Evolutionary conservation across 2,329 filamentous ascomycete genomes (phyloP).

Genomic region (Colletotrichum chrysophilum): DNA sequence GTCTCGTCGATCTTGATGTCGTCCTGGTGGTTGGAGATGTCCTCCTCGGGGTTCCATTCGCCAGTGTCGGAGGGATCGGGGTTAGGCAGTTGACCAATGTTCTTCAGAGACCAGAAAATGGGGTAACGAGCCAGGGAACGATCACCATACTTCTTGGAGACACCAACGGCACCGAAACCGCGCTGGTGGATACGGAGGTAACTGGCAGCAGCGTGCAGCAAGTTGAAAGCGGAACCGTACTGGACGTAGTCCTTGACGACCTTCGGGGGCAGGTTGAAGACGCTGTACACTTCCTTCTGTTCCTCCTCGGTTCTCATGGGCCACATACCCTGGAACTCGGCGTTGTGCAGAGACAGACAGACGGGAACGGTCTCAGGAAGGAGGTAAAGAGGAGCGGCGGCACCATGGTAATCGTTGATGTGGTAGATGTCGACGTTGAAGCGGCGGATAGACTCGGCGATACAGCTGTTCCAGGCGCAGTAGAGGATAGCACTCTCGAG

Average conservation of each 20-base stretch:
- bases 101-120: constrained; percentile 71
- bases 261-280: constrained; percentile 66
- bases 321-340: constrained; percentile 74
- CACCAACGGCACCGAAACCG: constrained; percentile 71
- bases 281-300: constrained; percentile 65
- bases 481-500: constrained; percentile 72
- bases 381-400: constrained; percentile 67
- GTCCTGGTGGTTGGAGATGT: constrained; percentile 43
- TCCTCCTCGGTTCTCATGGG: constrained; percentile 68
- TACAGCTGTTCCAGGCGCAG: constrained; percentile 74
- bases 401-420: constrained; percentile 70
- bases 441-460: constrained; percentile 65
- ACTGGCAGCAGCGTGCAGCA: constrained; percentile 69
- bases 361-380: constrained; percentile 66
- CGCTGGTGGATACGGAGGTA: constrained; percentile 71
- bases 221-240: constrained; percentile 73
- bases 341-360: constrained; percentile 71
- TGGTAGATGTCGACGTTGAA: constrained; percentile 71
- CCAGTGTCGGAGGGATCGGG: constrained; percentile 70
- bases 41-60: constrained; percentile 59
- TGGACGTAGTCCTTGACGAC: constrained; percentile 67
- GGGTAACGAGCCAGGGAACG: constrained; percentile 70
- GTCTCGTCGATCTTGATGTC: constrained; percentile 58
- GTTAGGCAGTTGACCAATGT: constrained; percentile 68
- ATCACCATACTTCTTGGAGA: constrained; percentile 72